Base-by-base conservation (phyloP, 352 stramenopile genomes). In the Aphanomyces euteiches region DNA sequence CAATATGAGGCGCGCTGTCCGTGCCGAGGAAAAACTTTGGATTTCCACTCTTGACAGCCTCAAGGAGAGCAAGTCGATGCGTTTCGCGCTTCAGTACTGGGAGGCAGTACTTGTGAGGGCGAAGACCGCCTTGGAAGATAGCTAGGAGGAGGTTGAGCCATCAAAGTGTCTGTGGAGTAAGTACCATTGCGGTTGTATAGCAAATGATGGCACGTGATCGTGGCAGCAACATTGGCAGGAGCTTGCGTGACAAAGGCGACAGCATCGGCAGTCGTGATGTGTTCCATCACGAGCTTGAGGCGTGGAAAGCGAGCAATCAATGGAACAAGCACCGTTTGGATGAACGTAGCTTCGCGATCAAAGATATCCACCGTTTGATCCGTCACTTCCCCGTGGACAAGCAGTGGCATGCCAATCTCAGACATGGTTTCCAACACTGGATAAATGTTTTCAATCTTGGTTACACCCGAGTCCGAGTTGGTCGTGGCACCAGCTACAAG, bases 51-150 rank as follows among this genome's bases (percentile, higher is more conserved):
- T 84, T 92, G 7, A 97, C 86, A 1, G 95, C 96, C 17, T 89
- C 67, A 1, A 98, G 74, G 47, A 99, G 79, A 60, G 96, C 95
- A 70, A 87, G 80, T 48, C 95, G 88, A 79, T 97, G 92, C 77
- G 85, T 79, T 84, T 98, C 93, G 48, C 88, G 88, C 86, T 99
- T 99, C 47, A 99, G 85, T 72, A 99, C 97, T 1, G 97, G 97
- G n/a, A 99, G 79, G 73, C 97, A 99, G 84, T 99, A 99, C 80
- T 98, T 98, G 81, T 99, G 98, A n/a, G 98, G 98, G 68, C 89
- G 90, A 47, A 99, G 81, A 0, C 97, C 97, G 21, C 97, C 90
- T 67, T 93, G 85, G 77, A 96, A 97, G 70, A 96, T 92, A 39
- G 77, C 75, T 84, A 48, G 4, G 34, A 34, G 0, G 36, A 57